These are phyloP conservation scores for Chlamydomonas eustigma DNA, from an alignment of 139 green algal genomes.

Conservation along the genomic window DNA sequence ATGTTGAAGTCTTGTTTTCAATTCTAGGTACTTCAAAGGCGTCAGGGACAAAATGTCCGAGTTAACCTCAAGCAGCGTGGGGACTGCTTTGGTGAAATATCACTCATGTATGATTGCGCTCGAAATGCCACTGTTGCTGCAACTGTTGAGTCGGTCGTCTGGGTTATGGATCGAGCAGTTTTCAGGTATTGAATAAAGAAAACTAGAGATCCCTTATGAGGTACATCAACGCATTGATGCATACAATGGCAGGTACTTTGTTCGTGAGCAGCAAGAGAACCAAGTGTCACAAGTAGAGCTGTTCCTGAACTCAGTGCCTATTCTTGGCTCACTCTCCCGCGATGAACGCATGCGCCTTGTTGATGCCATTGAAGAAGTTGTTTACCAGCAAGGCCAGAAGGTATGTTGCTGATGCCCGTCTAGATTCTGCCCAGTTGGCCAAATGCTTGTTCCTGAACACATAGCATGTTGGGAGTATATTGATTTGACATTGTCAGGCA, in stretches of 20 bases:
- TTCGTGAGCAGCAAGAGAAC: constrained; percentile 62
- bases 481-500: too few species aligned
- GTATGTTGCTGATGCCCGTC: too few species aligned
- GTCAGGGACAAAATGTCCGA: constrained; percentile 81
- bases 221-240: not conserved
- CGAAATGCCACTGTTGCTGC: constrained; percentile 86
- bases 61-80: constrained; percentile 85
- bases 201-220: too few species aligned
- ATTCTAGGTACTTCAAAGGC: constrained; percentile 73
- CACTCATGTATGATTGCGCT: constrained; percentile 85
- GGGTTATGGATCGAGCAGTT: constrained; percentile 81
- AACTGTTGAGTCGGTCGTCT: constrained; percentile 76
- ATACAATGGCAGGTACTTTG: constrained; percentile 55
- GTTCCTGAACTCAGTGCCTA: constrained; percentile 87
- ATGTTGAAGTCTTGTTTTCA: constrained; percentile 42
- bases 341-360: constrained; percentile 80
- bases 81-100: constrained; percentile 88
- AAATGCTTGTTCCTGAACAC: too few species aligned
- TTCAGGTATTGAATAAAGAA: constrained; percentile 57
- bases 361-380: constrained; percentile 70
- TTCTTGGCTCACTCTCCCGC: constrained; percentile 66
- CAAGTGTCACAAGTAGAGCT: constrained; percentile 76
- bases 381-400: not conserved
- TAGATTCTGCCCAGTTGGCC: too few species aligned
- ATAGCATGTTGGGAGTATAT: too few species aligned